Percentiles rank a stretch among this genome's conserved stretches.
Conservation (phyloP, 345 rosid species). For the Euphorbia tirucalli region DNA sequence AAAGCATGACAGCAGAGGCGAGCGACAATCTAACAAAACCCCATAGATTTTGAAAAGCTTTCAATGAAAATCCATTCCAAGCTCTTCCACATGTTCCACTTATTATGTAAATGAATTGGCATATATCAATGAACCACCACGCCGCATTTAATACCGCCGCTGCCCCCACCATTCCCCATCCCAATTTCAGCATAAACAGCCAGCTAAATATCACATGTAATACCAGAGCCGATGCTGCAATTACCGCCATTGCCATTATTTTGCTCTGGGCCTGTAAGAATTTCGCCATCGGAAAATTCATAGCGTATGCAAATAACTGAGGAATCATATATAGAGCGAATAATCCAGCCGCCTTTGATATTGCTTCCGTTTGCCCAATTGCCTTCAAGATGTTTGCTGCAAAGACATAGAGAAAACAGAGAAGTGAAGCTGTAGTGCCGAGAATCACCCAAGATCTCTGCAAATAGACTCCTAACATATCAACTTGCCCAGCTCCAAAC, state of each 20-base stretch:
- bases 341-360: slow-evolving; percentile 66
- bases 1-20: slow-evolving; percentile 91
- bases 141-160: slow-evolving; percentile 66
- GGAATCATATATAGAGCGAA: slow-evolving; percentile 88
- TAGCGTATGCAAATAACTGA: slow-evolving; percentile 71
- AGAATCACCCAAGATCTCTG: slow-evolving; percentile 94
- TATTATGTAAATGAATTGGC: slow-evolving; percentile 57
- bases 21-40: slow-evolving; percentile 65
- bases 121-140: slow-evolving; percentile 59
- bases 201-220: slow-evolving; percentile 67
- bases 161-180: slow-evolving; percentile 73
- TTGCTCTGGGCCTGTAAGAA: slow-evolving; percentile 93
- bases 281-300: slow-evolving; percentile 77
- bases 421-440: slow-evolving; percentile 49
- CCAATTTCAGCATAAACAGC: slow-evolving; percentile 54
- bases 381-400: slow-evolving; percentile 47
- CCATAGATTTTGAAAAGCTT: slow-evolving; percentile 76
- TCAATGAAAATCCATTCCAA: slow-evolving; percentile 76
- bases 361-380: slow-evolving; percentile 67
- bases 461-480: slow-evolving; percentile 86
- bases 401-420: slow-evolving; percentile 58
- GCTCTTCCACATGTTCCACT: slow-evolving; percentile 77
- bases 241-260: slow-evolving; percentile 75
- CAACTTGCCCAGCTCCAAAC: slow-evolving; percentile 72
- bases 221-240: slow-evolving; percentile 52